Percentiles rank a stretch among this genome's conserved stretches.
Evolutionary conservation across 2,329 filamentous ascomycete genomes (phyloP).

Genomic region (Ceratocystis cubensis): DNA sequence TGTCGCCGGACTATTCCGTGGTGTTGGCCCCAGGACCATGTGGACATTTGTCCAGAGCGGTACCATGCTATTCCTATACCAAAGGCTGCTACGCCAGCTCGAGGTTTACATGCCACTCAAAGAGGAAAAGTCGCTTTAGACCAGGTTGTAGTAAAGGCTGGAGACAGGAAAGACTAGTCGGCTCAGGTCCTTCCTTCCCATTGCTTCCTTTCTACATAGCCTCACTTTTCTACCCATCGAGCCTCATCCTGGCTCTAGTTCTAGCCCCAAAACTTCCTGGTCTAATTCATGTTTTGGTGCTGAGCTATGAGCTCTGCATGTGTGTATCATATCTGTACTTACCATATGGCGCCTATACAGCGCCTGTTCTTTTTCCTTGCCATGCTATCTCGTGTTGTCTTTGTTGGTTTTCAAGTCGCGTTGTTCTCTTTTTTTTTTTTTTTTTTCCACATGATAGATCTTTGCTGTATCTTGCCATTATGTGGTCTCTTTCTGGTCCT

Average conservation of each 20-base stretch:
- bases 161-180: no score
- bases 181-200: no score
- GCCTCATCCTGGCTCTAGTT: background rate
- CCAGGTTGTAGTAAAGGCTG: background rate
- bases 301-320: constrained; percentile 15
- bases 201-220: no score
- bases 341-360: constrained; percentile 1
- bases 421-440: background rate
- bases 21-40: constrained; percentile 80
- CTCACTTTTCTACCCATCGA: constrained; percentile 14
- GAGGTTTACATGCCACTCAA: constrained; percentile 37
- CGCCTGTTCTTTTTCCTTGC: background rate
- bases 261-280: background rate
- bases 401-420: background rate
- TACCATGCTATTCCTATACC: constrained; percentile 93
- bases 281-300: background rate
- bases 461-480: background rate
- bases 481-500: background rate
- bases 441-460: background rate
- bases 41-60: constrained; percentile 98
- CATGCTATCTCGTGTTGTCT: background rate
- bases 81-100: constrained; percentile 68
- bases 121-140: constrained; percentile 23
- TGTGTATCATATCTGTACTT: constrained; percentile 22
- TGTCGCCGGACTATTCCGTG: constrained; percentile 79